Evolutionary conservation across 331 rosid species (phyloP).

Genomic region (Quercus phellos): DNA sequence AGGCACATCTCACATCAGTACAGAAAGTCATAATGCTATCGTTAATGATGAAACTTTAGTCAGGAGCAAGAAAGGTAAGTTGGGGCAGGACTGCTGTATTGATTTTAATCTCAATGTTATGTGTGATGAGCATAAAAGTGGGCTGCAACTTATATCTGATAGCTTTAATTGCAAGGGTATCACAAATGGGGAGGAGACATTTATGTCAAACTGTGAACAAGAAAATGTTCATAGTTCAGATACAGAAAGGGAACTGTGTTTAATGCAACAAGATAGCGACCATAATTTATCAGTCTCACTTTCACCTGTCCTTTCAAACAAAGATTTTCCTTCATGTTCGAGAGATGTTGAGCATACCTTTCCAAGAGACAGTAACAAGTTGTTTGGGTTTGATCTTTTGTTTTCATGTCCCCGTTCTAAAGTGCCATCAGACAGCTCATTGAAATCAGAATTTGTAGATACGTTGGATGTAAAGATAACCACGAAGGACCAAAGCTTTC

Average conservation of each 20-base stretch:
- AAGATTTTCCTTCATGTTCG: conserved; percentile 27
- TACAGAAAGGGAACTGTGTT: conserved; percentile 25
- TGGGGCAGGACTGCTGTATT: conserved; percentile 30
- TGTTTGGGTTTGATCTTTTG: conserved; percentile 41
- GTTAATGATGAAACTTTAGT: conserved; percentile 18
- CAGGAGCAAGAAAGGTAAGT: conserved; percentile 30
- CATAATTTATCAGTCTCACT: conserved; percentile 4
- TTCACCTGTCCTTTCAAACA: conserved; percentile 14
- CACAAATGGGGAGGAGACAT: conserved; percentile 28
- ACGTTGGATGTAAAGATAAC: conserved; percentile 16
- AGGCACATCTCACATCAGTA: conserved; percentile 29
- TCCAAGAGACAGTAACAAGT: conserved; percentile 36
- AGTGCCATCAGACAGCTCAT: conserved; percentile 14
- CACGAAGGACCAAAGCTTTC: conserved; percentile 17
- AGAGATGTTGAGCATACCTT: conserved; percentile 23
- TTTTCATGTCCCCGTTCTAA: conserved; percentile 21
- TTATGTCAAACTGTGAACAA: conserved; percentile 14
- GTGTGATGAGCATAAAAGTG: conserved; percentile 39
- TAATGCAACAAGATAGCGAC: conserved; percentile 28
- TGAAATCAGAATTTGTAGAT: conserved; percentile 21
- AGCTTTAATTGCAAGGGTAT: conserved; percentile 20
- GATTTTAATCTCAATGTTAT: conserved; percentile 54
- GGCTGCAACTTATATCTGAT: conserved; percentile 24
- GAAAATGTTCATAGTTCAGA: conserved; percentile 12
- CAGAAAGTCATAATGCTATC: conserved; percentile 38